Base-by-base conservation (phyloP, 2,329 filamentous ascomycete species). In the Alternaria tenuissima region DNA sequence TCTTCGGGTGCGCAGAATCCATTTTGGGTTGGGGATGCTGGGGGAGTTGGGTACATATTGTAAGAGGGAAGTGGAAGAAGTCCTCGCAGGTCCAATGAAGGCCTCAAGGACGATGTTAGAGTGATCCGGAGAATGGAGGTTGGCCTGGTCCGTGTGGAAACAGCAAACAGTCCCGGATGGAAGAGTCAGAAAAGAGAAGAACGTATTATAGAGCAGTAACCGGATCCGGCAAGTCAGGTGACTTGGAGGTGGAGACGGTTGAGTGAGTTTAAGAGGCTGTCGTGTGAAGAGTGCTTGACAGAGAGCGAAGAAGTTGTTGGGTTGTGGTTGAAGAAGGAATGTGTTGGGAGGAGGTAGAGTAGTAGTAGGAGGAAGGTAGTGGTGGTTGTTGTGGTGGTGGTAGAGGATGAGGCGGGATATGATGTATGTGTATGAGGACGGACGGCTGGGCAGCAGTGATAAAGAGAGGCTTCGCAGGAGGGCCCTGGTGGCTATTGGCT, bases 1-100 rank as follows among this genome's bases (percentile, higher is more conserved):
- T 94, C 92, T 85, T 97, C 92, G 42, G 94, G 93, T 48, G 77
- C 71, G 69, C 77, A 80, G 59, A 78, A 76, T 71, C 76, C 78
- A 79, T 77, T 76, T 69, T 77, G 77, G 56, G 75, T 73, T 44
- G 83, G 83, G 57, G 83, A 84, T 63, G 81, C 75, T 68, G 83
- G 83, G 48, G 83, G 83, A 58, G 83, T 84, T 52, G 80, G 82
- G 66, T 82, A 80, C 82, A 84, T 84, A 57, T 59, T 81, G 77
- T 63, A 55, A 49, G 56, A 52, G 60, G 55, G 59, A 49, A 51
- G 20, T 44, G 58, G 52, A 52, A 58, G 46, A 64, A 63, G 75
- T 79, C 77, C 77, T 78, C 68, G 73, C 66, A 70, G 75, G 74
- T 79, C 76, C 76, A 79, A 61, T 74, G 55, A 79, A 79, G 77